phyloP scores from a whole-genome alignment of 306 rosid genomes.

The Corylus americana region DNA sequence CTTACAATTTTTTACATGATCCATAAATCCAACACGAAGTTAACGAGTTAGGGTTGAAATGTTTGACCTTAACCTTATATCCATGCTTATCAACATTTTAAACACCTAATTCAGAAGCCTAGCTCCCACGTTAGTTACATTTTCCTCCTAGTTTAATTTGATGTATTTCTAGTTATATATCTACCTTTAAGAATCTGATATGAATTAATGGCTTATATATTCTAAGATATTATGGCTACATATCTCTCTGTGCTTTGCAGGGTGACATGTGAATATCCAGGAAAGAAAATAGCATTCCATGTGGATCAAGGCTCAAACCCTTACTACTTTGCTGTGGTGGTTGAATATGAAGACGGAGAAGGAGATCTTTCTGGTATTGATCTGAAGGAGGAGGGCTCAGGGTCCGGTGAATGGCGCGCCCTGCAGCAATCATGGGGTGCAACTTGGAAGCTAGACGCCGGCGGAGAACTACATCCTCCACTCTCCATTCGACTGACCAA shows the following conservation, averaged over 20 bases:
- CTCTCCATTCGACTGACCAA: slow-evolving; percentile 39
- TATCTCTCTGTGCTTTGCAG: slow-evolving; percentile 5
- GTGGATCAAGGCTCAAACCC: slow-evolving; percentile 41
- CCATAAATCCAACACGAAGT: too few species aligned
- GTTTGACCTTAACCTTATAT: too few species aligned
- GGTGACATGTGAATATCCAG: slow-evolving; percentile 42
- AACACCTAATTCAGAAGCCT: too few species aligned
- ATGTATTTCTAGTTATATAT: too few species aligned
- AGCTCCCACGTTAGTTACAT: too few species aligned
- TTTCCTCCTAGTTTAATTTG: too few species aligned
- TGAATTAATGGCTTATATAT: too few species aligned
- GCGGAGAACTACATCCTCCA: slow-evolving; percentile 31
- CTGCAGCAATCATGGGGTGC: slow-evolving; percentile 59
- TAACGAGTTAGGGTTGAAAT: too few species aligned
- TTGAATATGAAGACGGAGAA: slow-evolving; percentile 43
- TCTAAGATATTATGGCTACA: too few species aligned
- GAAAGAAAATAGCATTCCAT: slow-evolving; percentile 34
- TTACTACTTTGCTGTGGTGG: slow-evolving; percentile 29
- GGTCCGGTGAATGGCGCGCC: slow-evolving; percentile 29
- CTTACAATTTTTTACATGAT: too few species aligned
- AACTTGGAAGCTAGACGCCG: slow-evolving; percentile 51
- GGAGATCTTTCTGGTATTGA: slow-evolving; percentile 41
- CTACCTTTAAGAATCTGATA: too few species aligned
- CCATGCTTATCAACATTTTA: too few species aligned
- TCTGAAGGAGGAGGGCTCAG: slow-evolving; percentile 21